Evolutionary conservation across 2,329 filamentous ascomycete species (phyloP).

Genomic region (Colletotrichum liriopes): DNA sequence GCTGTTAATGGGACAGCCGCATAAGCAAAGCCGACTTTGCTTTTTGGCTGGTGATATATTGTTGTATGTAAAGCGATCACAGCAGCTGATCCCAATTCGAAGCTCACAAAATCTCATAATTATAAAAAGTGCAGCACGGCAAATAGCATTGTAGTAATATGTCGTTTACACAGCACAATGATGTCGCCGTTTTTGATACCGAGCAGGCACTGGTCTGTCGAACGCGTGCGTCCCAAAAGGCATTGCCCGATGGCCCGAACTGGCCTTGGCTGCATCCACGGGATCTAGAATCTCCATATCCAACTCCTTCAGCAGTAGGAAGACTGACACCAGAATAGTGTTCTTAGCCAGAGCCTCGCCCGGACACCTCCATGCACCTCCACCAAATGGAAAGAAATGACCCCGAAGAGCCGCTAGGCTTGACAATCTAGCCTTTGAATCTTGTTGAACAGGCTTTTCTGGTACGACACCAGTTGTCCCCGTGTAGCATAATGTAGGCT

Average conservation of each 20-base stretch:
- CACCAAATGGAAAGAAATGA: constrained; percentile 35
- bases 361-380: constrained; percentile 37
- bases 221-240: constrained; percentile 37
- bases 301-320: constrained; percentile 7
- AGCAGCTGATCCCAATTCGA: too few relatives aligned
- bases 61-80: neutral
- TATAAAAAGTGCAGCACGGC: neutral
- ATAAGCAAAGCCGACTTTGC: neutral
- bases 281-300: constrained; percentile 10
- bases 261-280: neutral
- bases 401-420: constrained; percentile 17
- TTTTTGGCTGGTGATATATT: neutral
- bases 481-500: neutral
- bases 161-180: neutral
- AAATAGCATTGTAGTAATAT: neutral
- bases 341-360: constrained; percentile 34
- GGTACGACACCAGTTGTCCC: neutral
- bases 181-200: neutral
- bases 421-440: constrained; percentile 10
- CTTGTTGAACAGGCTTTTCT: neutral
- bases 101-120: neutral
- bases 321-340: constrained; percentile 20
- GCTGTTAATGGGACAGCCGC: neutral
- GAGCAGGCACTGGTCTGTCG: constrained; percentile 12
- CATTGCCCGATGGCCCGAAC: constrained; percentile 7